Conservation (phyloP, 2,329 filamentous ascomycete species). For the Rhexocercosporidium sp. region DNA sequence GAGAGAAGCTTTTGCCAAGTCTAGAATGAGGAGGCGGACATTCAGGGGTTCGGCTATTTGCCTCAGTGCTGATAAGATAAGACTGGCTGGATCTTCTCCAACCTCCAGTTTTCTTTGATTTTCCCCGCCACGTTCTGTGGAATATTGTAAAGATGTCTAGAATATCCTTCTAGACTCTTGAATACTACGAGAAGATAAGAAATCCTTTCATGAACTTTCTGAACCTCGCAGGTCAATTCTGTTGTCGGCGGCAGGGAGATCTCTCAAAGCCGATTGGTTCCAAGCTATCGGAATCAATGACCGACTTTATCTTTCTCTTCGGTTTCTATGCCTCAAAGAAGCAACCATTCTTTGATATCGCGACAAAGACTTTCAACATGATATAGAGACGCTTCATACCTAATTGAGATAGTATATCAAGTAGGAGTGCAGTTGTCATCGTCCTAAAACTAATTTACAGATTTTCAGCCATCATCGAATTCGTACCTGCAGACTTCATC, state of each 20-base stretch:
- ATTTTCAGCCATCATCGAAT: neutral
- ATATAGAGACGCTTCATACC: neutral
- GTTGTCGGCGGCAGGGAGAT: neutral
- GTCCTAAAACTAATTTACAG: neutral
- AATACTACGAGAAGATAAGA: too few relatives aligned
- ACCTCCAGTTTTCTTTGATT: neutral
- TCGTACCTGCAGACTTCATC: neutral
- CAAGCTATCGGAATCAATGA: neutral
- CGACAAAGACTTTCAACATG: slow-evolving; percentile 12
- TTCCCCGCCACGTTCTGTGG: neutral
- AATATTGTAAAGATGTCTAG: neutral
- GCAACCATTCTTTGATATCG: neutral
- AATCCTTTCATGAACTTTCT: neutral
- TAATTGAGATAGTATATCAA: neutral
- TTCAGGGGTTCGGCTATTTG: neutral
- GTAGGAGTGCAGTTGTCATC: neutral
- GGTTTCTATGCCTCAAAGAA: slow-evolving; percentile 2
- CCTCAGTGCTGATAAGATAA: neutral
- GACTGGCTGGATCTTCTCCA: neutral
- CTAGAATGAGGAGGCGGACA: neutral
- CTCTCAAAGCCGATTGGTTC: neutral
- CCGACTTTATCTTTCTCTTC: neutral
- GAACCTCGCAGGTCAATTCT: neutral
- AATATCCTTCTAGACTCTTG: too few relatives aligned
- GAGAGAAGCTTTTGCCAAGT: slow-evolving; percentile 16